Conservation (phyloP, 108 stramenopile genomes). For the Skeletonema menzelii region DNA sequence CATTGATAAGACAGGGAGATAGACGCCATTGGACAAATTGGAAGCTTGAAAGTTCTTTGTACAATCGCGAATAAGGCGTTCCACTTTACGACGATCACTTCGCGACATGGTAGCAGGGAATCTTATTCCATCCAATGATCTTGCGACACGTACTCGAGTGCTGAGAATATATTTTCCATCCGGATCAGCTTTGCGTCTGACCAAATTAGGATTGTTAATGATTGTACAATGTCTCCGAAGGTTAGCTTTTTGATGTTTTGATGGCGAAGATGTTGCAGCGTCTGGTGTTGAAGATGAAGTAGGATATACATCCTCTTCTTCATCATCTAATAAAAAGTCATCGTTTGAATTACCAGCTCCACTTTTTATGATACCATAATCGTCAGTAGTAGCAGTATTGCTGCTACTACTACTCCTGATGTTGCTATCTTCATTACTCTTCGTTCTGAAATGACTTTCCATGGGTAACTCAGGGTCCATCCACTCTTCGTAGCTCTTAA, state of each 20-base stretch:
- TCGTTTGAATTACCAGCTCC: conserved; percentile 11
- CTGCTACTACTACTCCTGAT: neutral
- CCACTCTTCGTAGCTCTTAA: conserved; percentile 31
- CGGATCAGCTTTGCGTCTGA: conserved; percentile 72
- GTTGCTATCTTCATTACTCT: neutral
- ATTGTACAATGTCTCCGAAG: conserved; percentile 66
- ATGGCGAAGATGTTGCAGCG: neutral
- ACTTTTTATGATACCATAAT: conserved; percentile 6
- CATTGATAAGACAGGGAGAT: conserved; percentile 81
- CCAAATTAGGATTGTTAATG: conserved; percentile 61
- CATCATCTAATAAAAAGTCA: conserved; percentile 10
- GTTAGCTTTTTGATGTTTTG: conserved; percentile 13
- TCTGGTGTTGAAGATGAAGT: neutral
- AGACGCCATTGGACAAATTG: conserved; percentile 51
- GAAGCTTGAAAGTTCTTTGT: conserved; percentile 45
- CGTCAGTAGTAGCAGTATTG: neutral
- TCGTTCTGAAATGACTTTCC: conserved; percentile 23
- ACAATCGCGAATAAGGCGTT: conserved; percentile 55
- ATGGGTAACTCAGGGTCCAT: conserved; percentile 43
- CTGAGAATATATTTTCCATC: conserved; percentile 83
- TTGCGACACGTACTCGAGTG: conserved; percentile 87
- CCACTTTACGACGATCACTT: conserved; percentile 53
- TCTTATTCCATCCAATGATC: conserved; percentile 77
- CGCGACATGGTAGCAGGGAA: conserved; percentile 81
- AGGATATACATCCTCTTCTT: conserved; percentile 7